Conservation (phyloP, 164 flowering plant species). For the Litsea cubeba region DNA sequence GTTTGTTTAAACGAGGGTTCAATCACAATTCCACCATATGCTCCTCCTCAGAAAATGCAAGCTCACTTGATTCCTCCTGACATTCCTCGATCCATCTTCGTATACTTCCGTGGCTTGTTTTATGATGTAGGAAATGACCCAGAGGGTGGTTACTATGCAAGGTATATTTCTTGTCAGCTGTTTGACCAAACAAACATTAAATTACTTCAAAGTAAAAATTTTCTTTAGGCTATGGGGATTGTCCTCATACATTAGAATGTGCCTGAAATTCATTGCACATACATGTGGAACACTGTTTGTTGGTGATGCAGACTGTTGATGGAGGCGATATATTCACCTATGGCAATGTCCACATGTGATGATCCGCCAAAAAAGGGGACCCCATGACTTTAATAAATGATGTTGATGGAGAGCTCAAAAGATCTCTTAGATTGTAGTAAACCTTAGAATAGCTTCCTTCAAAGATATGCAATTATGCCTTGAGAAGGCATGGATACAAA, state of each 20-base stretch:
- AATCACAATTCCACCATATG: conserved; percentile 92
- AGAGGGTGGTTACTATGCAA: conserved; percentile 97
- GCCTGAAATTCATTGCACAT: neutral
- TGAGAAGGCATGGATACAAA: no score
- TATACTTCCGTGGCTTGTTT: conserved; percentile 92
- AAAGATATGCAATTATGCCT: no score
- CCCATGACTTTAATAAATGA: no score
- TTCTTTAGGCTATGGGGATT: neutral
- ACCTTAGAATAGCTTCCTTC: no score
- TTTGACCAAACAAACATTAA: neutral
- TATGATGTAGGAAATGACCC: conserved; percentile 95
- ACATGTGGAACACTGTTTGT: no score
- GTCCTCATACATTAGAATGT: neutral
- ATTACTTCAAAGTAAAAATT: neutral
- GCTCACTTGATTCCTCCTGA: conserved; percentile 84
- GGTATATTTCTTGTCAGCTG: conserved; percentile 34
- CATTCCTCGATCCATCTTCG: conserved; percentile 90
- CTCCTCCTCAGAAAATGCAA: conserved; percentile 98
- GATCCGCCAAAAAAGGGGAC: no score
- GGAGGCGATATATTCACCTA: no score
- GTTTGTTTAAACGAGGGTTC: conserved; percentile 91
- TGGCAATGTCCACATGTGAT: no score
- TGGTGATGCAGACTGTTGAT: no score
- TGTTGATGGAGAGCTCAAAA: no score
- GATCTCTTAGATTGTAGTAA: no score